Conservation (phyloP, 2,329 filamentous ascomycete genomes). For the Penicillium italicum region DNA sequence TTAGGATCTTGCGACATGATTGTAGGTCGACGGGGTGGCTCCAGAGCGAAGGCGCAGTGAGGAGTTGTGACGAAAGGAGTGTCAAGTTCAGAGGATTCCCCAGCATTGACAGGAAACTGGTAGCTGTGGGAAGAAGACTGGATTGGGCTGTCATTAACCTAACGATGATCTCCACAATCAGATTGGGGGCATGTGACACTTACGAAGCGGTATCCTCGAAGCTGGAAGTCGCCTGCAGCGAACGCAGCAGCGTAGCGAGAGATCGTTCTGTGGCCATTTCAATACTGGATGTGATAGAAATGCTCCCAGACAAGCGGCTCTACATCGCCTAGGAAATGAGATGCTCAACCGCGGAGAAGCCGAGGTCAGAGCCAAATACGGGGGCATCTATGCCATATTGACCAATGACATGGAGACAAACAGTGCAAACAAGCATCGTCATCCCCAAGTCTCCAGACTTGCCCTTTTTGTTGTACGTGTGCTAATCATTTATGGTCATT, state of each 20-base stretch:
- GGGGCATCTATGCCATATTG: neutral
- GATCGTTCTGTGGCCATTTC: constrained; percentile 59
- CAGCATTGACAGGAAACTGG: constrained; percentile 47
- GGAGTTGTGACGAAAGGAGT: constrained; percentile 57
- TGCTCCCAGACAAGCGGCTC: constrained; percentile 10
- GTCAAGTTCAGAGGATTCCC: constrained; percentile 61
- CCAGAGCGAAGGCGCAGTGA: constrained; percentile 59
- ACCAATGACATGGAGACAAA: constrained; percentile 22
- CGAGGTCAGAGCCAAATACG: constrained; percentile 35
- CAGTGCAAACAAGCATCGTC: constrained; percentile 31
- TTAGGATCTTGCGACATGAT: constrained; percentile 55
- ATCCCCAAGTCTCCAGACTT: constrained; percentile 2
- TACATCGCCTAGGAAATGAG: constrained; percentile 15
- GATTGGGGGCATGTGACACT: constrained; percentile 11
- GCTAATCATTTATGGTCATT: too few relatives aligned
- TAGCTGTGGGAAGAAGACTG: constrained; percentile 53
- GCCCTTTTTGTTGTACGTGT: constrained; percentile 1
- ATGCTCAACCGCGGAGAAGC: constrained; percentile 30
- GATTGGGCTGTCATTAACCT: constrained; percentile 6
- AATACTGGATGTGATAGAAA: constrained; percentile 2
- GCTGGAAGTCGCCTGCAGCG: constrained; percentile 56
- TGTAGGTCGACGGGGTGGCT: constrained; percentile 52
- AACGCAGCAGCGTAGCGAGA: constrained; percentile 57
- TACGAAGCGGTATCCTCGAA: constrained; percentile 60
- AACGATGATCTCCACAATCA: constrained; percentile 11